Conservation (phyloP, 2,329 filamentous ascomycete genomes). For the Nothophaeocryptopus gaeumannii region DNA sequence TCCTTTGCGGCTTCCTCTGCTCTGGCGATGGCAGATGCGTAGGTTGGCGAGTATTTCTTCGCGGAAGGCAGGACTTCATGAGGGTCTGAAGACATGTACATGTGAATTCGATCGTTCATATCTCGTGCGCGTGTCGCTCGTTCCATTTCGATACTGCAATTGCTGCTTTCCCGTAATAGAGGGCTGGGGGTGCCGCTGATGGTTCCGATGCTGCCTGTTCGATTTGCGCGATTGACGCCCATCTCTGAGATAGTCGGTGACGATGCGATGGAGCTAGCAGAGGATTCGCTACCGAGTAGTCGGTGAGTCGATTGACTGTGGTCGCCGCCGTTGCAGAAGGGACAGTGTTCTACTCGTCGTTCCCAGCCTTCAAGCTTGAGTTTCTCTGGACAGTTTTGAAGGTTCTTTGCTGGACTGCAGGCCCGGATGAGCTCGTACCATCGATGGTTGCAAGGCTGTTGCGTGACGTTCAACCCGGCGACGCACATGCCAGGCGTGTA, state of each 20-base stretch:
- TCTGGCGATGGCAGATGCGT: slow-evolving; percentile 19
- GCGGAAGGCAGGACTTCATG: slow-evolving; percentile 35
- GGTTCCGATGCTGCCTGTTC: slow-evolving; percentile 27
- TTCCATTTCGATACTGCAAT: slow-evolving; percentile 28
- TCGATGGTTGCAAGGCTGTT: slow-evolving; percentile 47
- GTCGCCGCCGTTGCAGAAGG: slow-evolving; percentile 42
- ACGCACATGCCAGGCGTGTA: slow-evolving; percentile 44
- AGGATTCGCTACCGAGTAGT: slow-evolving; percentile 47
- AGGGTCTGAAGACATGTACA: slow-evolving; percentile 33
- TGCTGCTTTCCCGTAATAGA: slow-evolving; percentile 31
- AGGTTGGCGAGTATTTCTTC: slow-evolving; percentile 33
- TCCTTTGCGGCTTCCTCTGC: slow-evolving; percentile 10
- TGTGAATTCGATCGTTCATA: slow-evolving; percentile 35
- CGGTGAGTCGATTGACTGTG: slow-evolving; percentile 45
- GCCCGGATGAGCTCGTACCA: slow-evolving; percentile 49
- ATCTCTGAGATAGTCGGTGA: slow-evolving; percentile 24
- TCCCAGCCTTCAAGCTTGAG: slow-evolving; percentile 51
- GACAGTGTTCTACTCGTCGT: slow-evolving; percentile 47
- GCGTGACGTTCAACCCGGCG: slow-evolving; percentile 50
- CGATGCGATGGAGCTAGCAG: slow-evolving; percentile 32
- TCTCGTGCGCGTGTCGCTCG: slow-evolving; percentile 32
- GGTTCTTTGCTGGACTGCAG: slow-evolving; percentile 44
- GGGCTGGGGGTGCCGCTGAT: slow-evolving; percentile 25
- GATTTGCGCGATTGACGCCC: slow-evolving; percentile 15
- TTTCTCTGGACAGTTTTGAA: slow-evolving; percentile 47